Conservation (phyloP, 352 stramenopile species). For the Thalassiosira livingstoniorum region DNA sequence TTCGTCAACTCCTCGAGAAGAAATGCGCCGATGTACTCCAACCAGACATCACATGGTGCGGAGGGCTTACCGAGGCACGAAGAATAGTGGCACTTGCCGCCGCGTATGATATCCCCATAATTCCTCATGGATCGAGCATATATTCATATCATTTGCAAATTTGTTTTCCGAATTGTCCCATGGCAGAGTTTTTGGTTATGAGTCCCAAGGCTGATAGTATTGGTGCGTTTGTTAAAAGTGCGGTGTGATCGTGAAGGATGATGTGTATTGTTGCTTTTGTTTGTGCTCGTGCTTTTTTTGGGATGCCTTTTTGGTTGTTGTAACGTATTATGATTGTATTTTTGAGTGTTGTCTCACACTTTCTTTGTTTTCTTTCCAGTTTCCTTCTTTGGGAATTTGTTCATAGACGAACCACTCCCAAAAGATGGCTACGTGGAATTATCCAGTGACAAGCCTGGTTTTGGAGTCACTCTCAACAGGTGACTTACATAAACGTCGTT, state of each 20-base stretch:
- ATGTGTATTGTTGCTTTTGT: not conserved
- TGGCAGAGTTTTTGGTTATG: slow-evolving; percentile 77
- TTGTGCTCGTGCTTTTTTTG: slow-evolving; percentile 6
- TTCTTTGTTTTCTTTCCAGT: slow-evolving; percentile 24
- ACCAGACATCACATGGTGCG: slow-evolving; percentile 78
- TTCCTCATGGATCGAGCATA: slow-evolving; percentile 74
- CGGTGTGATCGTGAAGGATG: too few species aligned
- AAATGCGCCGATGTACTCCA: slow-evolving; percentile 76
- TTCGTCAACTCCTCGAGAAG: slow-evolving; percentile 69
- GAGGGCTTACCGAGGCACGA: slow-evolving; percentile 75
- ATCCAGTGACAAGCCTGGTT: slow-evolving; percentile 64
- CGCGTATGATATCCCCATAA: slow-evolving; percentile 73
- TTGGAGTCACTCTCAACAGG: slow-evolving; percentile 74
- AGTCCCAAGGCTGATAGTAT: slow-evolving; percentile 71
- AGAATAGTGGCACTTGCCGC: slow-evolving; percentile 71
- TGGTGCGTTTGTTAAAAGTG: slow-evolving; percentile 34
- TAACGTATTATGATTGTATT: too few species aligned
- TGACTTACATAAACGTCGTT: slow-evolving; percentile 9
- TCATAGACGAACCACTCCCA: slow-evolving; percentile 73
- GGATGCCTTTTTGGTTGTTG: too few species aligned
- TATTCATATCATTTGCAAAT: slow-evolving; percentile 83
- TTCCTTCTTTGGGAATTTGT: slow-evolving; percentile 70
- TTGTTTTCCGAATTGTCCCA: slow-evolving; percentile 68
- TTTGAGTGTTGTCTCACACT: slow-evolving; percentile 1
- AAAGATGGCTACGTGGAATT: slow-evolving; percentile 73